Base-by-base conservation (phyloP, 805 yeast genomes). In the Torulaspora franciscae region DNA sequence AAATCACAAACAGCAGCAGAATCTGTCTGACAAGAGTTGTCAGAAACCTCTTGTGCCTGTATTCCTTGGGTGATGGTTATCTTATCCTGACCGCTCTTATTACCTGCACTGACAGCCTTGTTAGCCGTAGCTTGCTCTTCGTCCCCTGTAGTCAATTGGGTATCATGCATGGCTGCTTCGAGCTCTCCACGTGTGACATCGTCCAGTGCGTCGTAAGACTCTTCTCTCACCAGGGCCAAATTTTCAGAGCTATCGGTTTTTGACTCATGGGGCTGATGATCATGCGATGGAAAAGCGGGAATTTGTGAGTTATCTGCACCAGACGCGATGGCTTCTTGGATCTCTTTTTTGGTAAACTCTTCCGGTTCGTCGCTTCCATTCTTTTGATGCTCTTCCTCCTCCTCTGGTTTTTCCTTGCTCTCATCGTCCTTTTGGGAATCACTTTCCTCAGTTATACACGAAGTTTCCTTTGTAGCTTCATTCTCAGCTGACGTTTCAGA, bases 191-290 rank as follows among this genome's bases (percentile, higher is more conserved):
- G 43, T 7, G 49, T 43, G 22, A 55, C 46, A 37, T 56, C 62
- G 14, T 51, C 52, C 11, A 57, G 29, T 3, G 52, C 54, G 34
- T 56, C 62, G 32, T 49, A 56, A 3, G 61, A 54, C 32, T 58
- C 54, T 24, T 51, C 54, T 23, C 42, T 19, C 23, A 41, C 46
- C 22, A 32, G 17, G 7, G 13, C 25, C 25, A 37, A 7, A n/a
- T 33, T 26, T 6, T 15, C 32, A 14, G 37, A n/a, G 27, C 30
- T 38, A 2, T 38, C 19, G 9, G 6, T 22, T 4, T 29, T 26
- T 6, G 27, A 29, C n/a, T 19, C 13, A 7, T 30, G 7, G 2
- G 26, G 11, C 4, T 10, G 24, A 13, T 39, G 32, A 8, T 23
- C 26, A 10, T 13, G 32, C 4, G 15, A 13, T 7, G 30, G 6